These are phyloP conservation scores for Xylaria sp. DNA, from an alignment of 495 filamentous ascomycete species.

Conservation along the genomic window DNA sequence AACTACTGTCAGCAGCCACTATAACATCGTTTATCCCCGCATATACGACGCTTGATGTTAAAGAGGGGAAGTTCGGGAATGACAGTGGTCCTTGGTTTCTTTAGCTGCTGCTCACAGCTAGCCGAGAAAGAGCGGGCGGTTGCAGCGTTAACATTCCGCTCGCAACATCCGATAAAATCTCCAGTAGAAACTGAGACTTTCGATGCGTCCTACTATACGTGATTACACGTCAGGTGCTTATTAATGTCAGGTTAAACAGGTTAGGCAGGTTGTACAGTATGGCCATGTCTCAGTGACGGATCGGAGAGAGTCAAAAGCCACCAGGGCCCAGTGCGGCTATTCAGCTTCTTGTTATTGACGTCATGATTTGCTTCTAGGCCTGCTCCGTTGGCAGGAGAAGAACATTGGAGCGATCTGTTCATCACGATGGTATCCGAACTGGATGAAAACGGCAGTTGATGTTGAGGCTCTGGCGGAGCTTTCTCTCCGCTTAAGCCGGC, in stretches of 20 bases:
- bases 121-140: not conserved
- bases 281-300: not conserved
- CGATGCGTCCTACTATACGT: not conserved
- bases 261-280: too few species aligned
- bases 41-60: not conserved
- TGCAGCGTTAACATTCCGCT: not conserved
- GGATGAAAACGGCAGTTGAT: conserved; percentile 6
- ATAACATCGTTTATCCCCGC: conserved; percentile 6
- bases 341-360: not conserved
- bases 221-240: not conserved
- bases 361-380: not conserved
- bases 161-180: not conserved
- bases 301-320: not conserved
- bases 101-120: not conserved
- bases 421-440: not conserved
- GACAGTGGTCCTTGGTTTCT: not conserved
- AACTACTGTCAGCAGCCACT: not conserved
- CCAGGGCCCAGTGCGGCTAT: not conserved
- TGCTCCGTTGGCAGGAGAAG: not conserved
- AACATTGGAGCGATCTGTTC: not conserved
- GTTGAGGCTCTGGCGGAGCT: conserved; percentile 26
- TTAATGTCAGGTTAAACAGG: not conserved
- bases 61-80: not conserved
- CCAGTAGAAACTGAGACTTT: not conserved
- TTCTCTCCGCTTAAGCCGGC: not conserved